Evolutionary conservation across 2,329 filamentous ascomycete species (phyloP), one percentile per base, ranked within the genome.

Genomic region (Aspergillus ustus): DNA sequence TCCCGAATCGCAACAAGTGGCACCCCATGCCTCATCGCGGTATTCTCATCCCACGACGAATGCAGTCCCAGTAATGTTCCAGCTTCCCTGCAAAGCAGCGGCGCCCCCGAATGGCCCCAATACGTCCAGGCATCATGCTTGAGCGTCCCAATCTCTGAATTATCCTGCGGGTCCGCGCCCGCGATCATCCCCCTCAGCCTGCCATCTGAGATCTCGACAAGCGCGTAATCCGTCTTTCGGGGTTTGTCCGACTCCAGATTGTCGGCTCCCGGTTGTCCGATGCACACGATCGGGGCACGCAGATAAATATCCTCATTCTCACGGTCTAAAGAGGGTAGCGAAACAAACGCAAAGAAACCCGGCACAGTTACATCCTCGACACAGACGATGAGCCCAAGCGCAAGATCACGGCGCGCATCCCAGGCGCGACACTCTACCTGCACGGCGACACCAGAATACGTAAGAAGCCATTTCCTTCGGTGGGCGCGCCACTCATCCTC

Each of bases 81-180:
- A 13, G 72, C 73, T n/a, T 62, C 67, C 31, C 62, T 57, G 17
- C 77, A 69, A n/a, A 85, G 63, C 17, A 86, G 68, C 1, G 81
- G 82, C 5, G 83, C 83, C 3, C 83, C 83, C 22, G 80, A 83
- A 67, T 85, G 83, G 1, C 83, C 83, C 84, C 83, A 85, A 68
- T 85, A 86, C 1, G 83, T 85, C 83, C 83, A 86, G 60, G 81
- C 83, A 66, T 82, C 79, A 67, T 86, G 84, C 76, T 78, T 82
- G 65, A 85, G 64, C 0, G 78, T 78, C 1, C 83, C 83, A 57
- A 86, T 85, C 25, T 83, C 80, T 1, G 75, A 77, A 63, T 85
- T 85, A 62, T 85, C 81, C 57, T 84, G 79, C 2, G 74, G 69
- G 67, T 85, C 78, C 77, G 77, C 3, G 64, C 40, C 40, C 1